phyloP scores from a whole-genome alignment of 257 asterid genomes.

The Euphrasia confusa region DNA sequence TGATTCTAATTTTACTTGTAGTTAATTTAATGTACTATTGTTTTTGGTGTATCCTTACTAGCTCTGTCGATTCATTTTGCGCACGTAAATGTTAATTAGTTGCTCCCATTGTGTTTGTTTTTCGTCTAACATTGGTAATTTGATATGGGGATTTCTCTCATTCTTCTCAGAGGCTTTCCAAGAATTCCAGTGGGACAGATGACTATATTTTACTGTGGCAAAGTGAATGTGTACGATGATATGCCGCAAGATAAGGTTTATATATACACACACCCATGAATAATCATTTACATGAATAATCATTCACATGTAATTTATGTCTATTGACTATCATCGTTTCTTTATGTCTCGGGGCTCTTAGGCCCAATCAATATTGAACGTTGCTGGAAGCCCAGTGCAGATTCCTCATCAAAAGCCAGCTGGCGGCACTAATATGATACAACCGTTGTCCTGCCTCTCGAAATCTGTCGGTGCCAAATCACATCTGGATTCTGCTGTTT shows the following conservation, averaged over 20 bases:
- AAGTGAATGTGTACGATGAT: constrained; percentile 62
- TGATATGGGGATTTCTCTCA: background rate
- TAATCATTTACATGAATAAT: too few species aligned
- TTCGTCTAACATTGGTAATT: background rate
- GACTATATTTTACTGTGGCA: constrained; percentile 68
- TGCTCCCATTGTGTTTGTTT: background rate
- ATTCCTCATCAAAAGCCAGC: constrained; percentile 42
- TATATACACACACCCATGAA: too few species aligned
- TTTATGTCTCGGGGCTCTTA: constrained; percentile 15
- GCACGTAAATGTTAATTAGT: background rate
- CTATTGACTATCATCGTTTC: background rate
- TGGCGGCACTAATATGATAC: constrained; percentile 34
- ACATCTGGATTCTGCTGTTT: constrained; percentile 35
- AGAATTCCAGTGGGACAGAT: constrained; percentile 49
- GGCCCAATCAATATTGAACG: constrained; percentile 57
- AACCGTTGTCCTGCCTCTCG: constrained; percentile 34
- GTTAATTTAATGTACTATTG: background rate
- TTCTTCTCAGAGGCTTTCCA: constrained; percentile 32
- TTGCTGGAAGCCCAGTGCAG: constrained; percentile 53
- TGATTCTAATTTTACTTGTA: constrained; percentile 1
- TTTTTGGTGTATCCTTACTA: background rate
- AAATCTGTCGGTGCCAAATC: constrained; percentile 31
- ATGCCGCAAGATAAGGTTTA: constrained; percentile 56
- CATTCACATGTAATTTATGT: background rate
- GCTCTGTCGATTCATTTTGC: background rate